These are phyloP conservation scores for Nannizzia gypsea DNA, from an alignment of 2,329 filamentous ascomycete species.

Conservation along the genomic window DNA sequence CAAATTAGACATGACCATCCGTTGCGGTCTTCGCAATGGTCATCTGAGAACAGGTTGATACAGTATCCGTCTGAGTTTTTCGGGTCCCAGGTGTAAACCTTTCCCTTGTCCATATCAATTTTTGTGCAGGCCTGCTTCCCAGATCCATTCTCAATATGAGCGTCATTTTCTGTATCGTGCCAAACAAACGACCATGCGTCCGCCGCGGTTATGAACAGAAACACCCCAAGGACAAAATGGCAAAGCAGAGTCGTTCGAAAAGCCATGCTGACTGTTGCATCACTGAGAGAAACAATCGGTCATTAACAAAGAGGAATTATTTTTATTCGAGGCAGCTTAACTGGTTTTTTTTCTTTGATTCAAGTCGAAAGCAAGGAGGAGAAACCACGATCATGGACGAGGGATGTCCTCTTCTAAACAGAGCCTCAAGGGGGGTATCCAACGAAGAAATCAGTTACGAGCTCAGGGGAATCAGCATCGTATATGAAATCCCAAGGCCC, in stretches of 20 bases:
- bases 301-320: neutral
- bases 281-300: neutral
- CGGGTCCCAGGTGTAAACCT: conserved; percentile 9
- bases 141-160: conserved; percentile 2
- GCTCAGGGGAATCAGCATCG: conserved; percentile 2
- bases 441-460: neutral
- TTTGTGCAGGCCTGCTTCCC: neutral
- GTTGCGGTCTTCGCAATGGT: conserved; percentile 5
- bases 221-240: neutral
- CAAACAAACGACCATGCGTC: conserved; percentile 8
- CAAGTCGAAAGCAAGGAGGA: neutral
- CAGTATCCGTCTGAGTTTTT: conserved; percentile 1
- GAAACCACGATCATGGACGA: neutral
- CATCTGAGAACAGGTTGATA: conserved; percentile 8
- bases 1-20: conserved; percentile 10
- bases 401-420: neutral
- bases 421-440: neutral
- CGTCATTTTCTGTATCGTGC: conserved; percentile 5
- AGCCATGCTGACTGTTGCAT: neutral
- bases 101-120: conserved; percentile 8
- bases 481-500: neutral
- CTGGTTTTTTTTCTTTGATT: neutral
- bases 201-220: neutral
- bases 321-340: neutral
- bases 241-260: neutral